Evolutionary conservation across 2,329 filamentous ascomycete genomes (phyloP).

Genomic region (Stemphylium beticola): DNA sequence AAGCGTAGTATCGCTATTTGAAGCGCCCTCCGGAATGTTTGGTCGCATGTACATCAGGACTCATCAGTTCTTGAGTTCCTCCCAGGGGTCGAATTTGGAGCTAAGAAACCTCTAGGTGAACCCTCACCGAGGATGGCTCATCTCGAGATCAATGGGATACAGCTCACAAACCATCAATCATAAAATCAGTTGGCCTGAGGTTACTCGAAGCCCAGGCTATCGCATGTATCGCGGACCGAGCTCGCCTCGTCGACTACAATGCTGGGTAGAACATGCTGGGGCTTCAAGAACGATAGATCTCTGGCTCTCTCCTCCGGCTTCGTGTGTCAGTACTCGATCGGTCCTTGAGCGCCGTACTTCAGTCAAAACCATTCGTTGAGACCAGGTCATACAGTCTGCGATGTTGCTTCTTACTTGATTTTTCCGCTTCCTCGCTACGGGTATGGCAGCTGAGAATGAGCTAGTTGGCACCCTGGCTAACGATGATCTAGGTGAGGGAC

Average conservation of each 20-base stretch:
- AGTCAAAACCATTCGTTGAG: not conserved
- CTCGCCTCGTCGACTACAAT: constrained; percentile 7
- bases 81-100: not conserved
- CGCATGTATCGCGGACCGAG: constrained; percentile 24
- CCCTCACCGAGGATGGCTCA: constrained; percentile 26
- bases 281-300: constrained; percentile 7
- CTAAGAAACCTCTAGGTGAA: constrained; percentile 21
- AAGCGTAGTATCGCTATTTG: too few species aligned
- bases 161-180: constrained; percentile 20
- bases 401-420: not conserved
- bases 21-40: too few species aligned
- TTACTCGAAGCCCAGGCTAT: constrained; percentile 17
- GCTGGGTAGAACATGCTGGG: constrained; percentile 7
- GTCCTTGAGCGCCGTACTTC: not conserved
- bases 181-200: constrained; percentile 23
- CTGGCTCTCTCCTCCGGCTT: constrained; percentile 22
- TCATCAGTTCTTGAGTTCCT: not conserved
- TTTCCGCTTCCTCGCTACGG: too few species aligned
- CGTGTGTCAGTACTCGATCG: not conserved
- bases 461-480: too few species aligned
- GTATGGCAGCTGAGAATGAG: not conserved
- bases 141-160: constrained; percentile 6
- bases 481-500: too few species aligned
- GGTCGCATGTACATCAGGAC: too few species aligned
- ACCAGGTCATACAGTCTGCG: not conserved